Percentiles rank a stretch among this genome's conserved stretches.
phyloP scores from a whole-genome alignment of 441 rosid species.

The Dalechampia spathulata region DNA sequence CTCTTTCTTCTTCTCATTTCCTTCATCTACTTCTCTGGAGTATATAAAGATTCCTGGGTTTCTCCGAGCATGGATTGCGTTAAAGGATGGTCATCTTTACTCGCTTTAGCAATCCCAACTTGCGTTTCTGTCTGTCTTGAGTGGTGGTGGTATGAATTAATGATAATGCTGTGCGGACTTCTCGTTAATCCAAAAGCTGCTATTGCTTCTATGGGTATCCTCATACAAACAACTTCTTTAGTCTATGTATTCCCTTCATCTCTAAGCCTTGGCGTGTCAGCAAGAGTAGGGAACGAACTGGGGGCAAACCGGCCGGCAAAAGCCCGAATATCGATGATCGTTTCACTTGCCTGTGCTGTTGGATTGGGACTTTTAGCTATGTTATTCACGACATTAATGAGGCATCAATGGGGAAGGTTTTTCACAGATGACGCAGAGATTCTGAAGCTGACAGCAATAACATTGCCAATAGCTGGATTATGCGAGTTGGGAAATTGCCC shows the following conservation, averaged over 20 bases:
- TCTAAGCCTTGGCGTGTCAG: slow-evolving; percentile 87
- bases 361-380: slow-evolving; percentile 62
- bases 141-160: slow-evolving; percentile 99
- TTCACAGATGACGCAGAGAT: slow-evolving; percentile 65
- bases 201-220: slow-evolving; percentile 91
- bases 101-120: slow-evolving; percentile 75
- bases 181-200: slow-evolving; percentile 76
- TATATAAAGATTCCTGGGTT: slow-evolving; percentile 79
- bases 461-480: slow-evolving; percentile 83
- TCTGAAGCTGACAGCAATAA: slow-evolving; percentile 62
- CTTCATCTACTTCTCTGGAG: slow-evolving; percentile 64
- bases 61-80: slow-evolving; percentile 63
- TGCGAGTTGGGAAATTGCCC: too few relatives aligned
- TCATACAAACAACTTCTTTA: slow-evolving; percentile 82
- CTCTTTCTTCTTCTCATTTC: slow-evolving; percentile 55
- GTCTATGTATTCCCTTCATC: slow-evolving; percentile 90
- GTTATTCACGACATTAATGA: slow-evolving; percentile 60
- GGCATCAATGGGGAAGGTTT: slow-evolving; percentile 79
- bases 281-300: slow-evolving; percentile 84
- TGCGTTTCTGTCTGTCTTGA: slow-evolving; percentile 92
- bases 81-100: slow-evolving; percentile 77
- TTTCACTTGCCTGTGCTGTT: slow-evolving; percentile 48
- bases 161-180: slow-evolving; percentile 89
- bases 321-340: slow-evolving; percentile 75
- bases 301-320: slow-evolving; percentile 75